Evolutionary conservation across 2,329 filamentous ascomycete genomes (phyloP).

Genomic region (Nothomitra cinnamomea): DNA sequence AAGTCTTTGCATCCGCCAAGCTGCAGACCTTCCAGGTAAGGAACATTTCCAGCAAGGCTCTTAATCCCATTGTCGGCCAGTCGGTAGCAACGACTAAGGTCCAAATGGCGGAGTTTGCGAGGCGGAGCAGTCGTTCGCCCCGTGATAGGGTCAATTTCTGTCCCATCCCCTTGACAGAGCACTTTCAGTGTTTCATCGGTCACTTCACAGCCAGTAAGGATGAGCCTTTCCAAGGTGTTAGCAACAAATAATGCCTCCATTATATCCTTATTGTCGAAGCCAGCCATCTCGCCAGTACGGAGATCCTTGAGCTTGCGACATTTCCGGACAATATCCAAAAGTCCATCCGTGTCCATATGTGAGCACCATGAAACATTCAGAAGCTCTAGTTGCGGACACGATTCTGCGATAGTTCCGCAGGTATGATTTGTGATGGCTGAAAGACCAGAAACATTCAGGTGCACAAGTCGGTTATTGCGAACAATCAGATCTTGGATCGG

Average conservation of each 20-base stretch:
- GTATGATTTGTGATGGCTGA: conserved; percentile 64
- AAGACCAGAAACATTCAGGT: conserved; percentile 74
- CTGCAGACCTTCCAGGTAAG: conserved; percentile 66
- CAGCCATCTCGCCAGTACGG: conserved; percentile 62
- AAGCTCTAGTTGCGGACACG: conserved; percentile 64
- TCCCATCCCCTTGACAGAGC: conserved; percentile 59
- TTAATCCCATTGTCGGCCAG: conserved; percentile 60
- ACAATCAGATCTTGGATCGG: conserved; percentile 64
- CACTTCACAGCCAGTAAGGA: conserved; percentile 66
- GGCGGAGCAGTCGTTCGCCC: conserved; percentile 58
- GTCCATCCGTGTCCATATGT: conserved; percentile 60
- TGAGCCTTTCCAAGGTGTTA: conserved; percentile 68
- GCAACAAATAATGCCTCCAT: conserved; percentile 59
- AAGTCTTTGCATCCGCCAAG: conserved; percentile 62
- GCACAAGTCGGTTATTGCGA: conserved; percentile 60
- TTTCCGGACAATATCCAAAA: conserved; percentile 53
- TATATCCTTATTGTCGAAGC: conserved; percentile 59
- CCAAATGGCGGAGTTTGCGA: conserved; percentile 65
- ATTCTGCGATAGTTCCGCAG: conserved; percentile 69
- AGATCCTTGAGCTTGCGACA: conserved; percentile 65
- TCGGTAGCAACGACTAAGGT: conserved; percentile 60
- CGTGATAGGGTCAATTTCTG: conserved; percentile 67
- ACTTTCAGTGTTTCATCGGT: conserved; percentile 55
- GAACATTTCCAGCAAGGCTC: conserved; percentile 55
- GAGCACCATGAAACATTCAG: conserved; percentile 91